Percentiles rank a stretch among this genome's conserved stretches.
Conservation (phyloP, 768 basidiomycete species). For the Coprinopsis cinerea region DNA sequence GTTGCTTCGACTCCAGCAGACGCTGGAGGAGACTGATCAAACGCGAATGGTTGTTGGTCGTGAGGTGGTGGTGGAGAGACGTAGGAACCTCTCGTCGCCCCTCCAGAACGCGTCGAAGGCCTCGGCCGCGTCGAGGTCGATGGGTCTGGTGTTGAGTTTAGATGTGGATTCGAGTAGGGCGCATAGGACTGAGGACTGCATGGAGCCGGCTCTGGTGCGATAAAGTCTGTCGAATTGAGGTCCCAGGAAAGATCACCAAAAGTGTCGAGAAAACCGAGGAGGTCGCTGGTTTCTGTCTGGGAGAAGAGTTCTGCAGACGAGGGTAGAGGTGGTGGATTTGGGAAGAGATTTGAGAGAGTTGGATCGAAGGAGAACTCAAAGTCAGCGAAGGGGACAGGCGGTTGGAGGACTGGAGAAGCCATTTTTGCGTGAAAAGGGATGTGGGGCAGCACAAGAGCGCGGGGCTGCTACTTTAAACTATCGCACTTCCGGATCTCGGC, state of each 20-base stretch:
- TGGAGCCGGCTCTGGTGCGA: not conserved
- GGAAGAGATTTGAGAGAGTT: constrained; percentile 50
- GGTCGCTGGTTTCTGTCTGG: constrained; percentile 67
- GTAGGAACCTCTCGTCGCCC: constrained; percentile 20
- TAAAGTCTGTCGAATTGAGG: constrained; percentile 26
- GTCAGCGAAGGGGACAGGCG: constrained; percentile 57
- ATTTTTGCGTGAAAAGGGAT: constrained; percentile 21
- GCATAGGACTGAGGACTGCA: constrained; percentile 14
- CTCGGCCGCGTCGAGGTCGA: constrained; percentile 32
- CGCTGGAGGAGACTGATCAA: constrained; percentile 13
- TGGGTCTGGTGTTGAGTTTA: constrained; percentile 36
- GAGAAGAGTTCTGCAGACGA: constrained; percentile 77
- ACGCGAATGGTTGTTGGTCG: constrained; percentile 17
- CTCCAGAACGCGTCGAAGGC: constrained; percentile 22
- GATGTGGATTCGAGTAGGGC: constrained; percentile 45
- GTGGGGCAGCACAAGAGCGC: not conserved
- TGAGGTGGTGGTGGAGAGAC: constrained; percentile 16
- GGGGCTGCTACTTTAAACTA: constrained; percentile 1
- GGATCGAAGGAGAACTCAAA: constrained; percentile 73
- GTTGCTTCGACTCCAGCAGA: constrained; percentile 17
- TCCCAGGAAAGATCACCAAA: constrained; percentile 61
- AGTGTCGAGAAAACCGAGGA: constrained; percentile 79
- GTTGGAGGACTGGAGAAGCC: constrained; percentile 35
- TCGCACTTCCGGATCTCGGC: constrained; percentile 4
- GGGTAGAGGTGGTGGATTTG: constrained; percentile 56